These are phyloP conservation scores for Dendrostoma leiphaemia DNA, from an alignment of 2,329 filamentous ascomycete genomes.

Conservation along the genomic window DNA sequence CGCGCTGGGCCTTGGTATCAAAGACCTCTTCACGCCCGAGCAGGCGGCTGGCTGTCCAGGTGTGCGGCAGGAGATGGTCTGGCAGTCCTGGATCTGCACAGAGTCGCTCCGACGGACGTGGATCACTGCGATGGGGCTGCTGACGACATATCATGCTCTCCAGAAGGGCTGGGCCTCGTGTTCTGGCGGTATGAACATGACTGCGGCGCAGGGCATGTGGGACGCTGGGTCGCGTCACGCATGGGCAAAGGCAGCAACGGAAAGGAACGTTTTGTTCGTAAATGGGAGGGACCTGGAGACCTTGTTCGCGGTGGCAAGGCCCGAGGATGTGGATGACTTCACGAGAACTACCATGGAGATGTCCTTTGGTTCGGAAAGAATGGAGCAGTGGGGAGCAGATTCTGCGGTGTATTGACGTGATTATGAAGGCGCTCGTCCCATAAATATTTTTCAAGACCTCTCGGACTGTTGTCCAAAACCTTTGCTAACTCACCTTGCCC, in stretches of 20 bases:
- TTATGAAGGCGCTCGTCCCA: too few species aligned
- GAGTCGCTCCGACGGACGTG: constrained; percentile 15
- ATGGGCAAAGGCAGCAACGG: constrained; percentile 2
- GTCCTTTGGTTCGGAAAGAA: constrained; percentile 4
- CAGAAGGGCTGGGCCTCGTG: not conserved
- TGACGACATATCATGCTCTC: not conserved
- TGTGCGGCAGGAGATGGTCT: constrained; percentile 10
- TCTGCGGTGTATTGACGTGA: not conserved
- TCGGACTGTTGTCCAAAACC: too few species aligned
- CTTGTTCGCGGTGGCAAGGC: not conserved
- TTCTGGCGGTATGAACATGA: not conserved
- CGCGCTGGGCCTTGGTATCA: not conserved
- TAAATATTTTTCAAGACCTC: too few species aligned
- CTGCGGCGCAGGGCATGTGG: constrained; percentile 1
- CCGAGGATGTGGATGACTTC: constrained; percentile 10
- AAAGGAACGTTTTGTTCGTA: not conserved
- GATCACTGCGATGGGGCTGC: not conserved
- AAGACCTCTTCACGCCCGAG: not conserved
- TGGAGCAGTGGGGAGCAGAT: constrained; percentile 7
- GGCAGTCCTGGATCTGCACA: constrained; percentile 11
- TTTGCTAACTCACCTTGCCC: not conserved
- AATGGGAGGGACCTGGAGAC: not conserved
- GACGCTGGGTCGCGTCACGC: constrained; percentile 7
- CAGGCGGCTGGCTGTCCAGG: not conserved
- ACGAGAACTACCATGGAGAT: constrained; percentile 2